A percentile compares a stretch with the other conserved stretches of the same genome.
Evolutionary conservation across 257 asterid genomes (phyloP).

Genomic region (Solanum boliviense): DNA sequence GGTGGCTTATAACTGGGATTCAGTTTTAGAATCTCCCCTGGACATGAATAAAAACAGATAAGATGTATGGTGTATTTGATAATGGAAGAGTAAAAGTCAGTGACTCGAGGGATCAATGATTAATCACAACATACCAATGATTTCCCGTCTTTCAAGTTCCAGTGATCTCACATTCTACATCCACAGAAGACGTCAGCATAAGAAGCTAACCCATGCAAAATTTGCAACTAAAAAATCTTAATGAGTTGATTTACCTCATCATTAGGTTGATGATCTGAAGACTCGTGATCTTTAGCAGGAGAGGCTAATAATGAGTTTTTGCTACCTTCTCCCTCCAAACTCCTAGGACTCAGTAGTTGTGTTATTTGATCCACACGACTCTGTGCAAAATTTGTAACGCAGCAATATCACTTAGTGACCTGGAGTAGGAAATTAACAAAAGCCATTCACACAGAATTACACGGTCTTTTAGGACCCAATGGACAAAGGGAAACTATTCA

Average conservation of each 20-base stretch:
- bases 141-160: slow-evolving; percentile 80
- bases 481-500: slow-evolving; percentile 10
- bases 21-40: slow-evolving; percentile 73
- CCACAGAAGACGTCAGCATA: slow-evolving; percentile 3
- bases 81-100: neutral
- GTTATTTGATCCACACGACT: slow-evolving; percentile 78
- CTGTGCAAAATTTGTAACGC: slow-evolving; percentile 79
- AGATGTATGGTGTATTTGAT: neutral
- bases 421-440: slow-evolving; percentile 40
- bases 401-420: slow-evolving; percentile 58
- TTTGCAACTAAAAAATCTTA: neutral
- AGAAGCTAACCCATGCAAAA: slow-evolving; percentile 7
- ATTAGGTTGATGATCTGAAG: slow-evolving; percentile 39
- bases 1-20: slow-evolving; percentile 79
- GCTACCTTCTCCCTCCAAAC: slow-evolving; percentile 32
- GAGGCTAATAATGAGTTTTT: slow-evolving; percentile 24
- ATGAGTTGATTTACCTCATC: slow-evolving; percentile 34
- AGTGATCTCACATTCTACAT: slow-evolving; percentile 39
- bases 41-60: slow-evolving; percentile 5
- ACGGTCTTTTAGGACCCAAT: slow-evolving; percentile 34
- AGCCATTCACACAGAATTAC: slow-evolving; percentile 46
- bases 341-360: slow-evolving; percentile 48
- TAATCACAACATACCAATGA: slow-evolving; percentile 48
- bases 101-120: neutral
- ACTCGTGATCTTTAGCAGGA: slow-evolving; percentile 16